A percentile compares a stretch with the other conserved stretches of the same genome.
These are phyloP conservation scores for Neurospora terricola DNA, from an alignment of 495 filamentous ascomycete species.

Conservation along the genomic window DNA sequence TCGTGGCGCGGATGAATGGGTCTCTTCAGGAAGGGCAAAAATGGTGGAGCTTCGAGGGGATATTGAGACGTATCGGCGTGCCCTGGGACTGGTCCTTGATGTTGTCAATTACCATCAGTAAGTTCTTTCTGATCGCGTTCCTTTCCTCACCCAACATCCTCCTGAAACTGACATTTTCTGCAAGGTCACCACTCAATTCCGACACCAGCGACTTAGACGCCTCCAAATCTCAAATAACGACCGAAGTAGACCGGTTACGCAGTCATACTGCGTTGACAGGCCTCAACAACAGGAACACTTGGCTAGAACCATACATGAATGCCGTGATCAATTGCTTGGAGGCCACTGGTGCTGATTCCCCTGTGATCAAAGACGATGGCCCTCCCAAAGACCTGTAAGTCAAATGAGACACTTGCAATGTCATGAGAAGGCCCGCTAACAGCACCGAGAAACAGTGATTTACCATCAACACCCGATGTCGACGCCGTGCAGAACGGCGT, in stretches of 20 bases:
- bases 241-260: constrained; percentile 9
- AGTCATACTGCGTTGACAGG: neutral
- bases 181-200: neutral
- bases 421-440: neutral
- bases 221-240: neutral
- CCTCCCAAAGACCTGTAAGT: neutral
- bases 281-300: neutral
- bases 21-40: constrained; percentile 1
- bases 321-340: constrained; percentile 7
- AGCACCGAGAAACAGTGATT: neutral
- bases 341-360: neutral
- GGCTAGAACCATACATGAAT: constrained; percentile 9
- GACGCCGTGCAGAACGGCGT: neutral
- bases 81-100: constrained; percentile 14
- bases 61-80: constrained; percentile 11
- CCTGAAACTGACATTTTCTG: neutral
- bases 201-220: neutral
- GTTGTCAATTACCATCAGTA: constrained; percentile 11
- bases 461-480: neutral
- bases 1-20: constrained; percentile 11
- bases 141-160: neutral
- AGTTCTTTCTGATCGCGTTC: neutral
- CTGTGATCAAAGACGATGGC: neutral
- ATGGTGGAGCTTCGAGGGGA: constrained; percentile 7
- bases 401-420: neutral